Percentiles rank a stretch among this genome's conserved stretches.
These are phyloP conservation scores for Botrytis aclada DNA, from an alignment of 2,329 filamentous ascomycete genomes.

Conservation along the genomic window DNA sequence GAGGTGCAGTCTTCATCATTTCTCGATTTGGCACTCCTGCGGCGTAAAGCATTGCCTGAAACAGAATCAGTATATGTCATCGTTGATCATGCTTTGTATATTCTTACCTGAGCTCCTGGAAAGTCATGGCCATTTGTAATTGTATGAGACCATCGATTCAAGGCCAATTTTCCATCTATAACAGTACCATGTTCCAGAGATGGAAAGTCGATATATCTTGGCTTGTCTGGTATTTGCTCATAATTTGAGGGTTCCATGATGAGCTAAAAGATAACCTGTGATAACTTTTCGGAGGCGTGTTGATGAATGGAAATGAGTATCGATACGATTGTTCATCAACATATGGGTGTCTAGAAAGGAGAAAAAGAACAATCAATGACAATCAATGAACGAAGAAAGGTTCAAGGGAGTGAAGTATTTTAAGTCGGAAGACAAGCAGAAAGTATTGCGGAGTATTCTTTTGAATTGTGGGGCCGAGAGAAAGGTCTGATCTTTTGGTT, in stretches of 20 bases:
- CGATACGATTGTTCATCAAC: not conserved
- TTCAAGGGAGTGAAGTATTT: not conserved
- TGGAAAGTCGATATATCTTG: conserved; percentile 37
- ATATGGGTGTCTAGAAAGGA: not conserved
- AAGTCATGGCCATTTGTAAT: conserved; percentile 57
- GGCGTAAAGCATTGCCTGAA: conserved; percentile 87
- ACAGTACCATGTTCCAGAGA: conserved; percentile 32
- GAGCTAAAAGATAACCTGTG: not conserved
- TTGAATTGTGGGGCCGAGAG: conserved; percentile 1
- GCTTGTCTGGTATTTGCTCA: conserved; percentile 28
- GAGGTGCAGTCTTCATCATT: conserved; percentile 85
- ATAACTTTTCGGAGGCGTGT: not conserved
- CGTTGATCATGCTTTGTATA: not conserved
- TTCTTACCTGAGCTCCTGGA: conserved; percentile 76
- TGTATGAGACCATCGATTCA: conserved; percentile 84
- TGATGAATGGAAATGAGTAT: not conserved
- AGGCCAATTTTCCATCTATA: conserved; percentile 55
- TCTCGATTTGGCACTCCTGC: conserved; percentile 81
- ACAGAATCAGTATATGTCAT: not conserved
- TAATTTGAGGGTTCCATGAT: conserved; percentile 32
- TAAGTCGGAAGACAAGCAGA: not conserved
- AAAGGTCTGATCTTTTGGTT: not conserved
- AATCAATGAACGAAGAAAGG: not conserved
- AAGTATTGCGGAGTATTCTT: not conserved
- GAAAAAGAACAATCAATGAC: not conserved